Evolutionary conservation across 495 filamentous ascomycete species (phyloP).

Genomic region (Aspergillus avenaceus): DNA sequence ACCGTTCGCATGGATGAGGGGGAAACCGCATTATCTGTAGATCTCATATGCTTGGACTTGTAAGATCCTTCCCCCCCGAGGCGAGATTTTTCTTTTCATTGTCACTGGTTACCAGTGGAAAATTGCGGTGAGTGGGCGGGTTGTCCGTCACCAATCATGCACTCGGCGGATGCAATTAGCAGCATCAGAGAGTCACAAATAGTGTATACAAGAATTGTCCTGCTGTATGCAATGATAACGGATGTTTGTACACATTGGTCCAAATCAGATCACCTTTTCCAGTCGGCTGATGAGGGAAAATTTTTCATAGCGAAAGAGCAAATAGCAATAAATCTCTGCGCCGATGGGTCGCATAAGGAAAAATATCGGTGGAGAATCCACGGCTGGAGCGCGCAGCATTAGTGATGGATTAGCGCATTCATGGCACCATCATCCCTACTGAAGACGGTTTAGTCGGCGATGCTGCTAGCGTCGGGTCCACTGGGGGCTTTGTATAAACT

Average conservation of each 20-base stretch:
- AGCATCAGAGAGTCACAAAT: too few species aligned
- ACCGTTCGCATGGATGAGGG: neutral
- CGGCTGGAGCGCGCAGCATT: neutral
- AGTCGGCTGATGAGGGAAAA: neutral
- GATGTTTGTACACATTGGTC: neutral
- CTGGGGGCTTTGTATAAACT: too few species aligned
- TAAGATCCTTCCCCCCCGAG: too few species aligned
- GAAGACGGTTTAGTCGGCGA: neutral
- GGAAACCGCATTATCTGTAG: conserved; percentile 1
- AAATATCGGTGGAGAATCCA: neutral
- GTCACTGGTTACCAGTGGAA: conserved; percentile 41
- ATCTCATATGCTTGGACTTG: too few species aligned
- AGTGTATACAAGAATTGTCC: too few species aligned
- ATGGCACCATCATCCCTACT: neutral
- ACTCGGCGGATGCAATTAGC: neutral
- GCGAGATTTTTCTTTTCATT: neutral
- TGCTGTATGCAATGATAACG: neutral
- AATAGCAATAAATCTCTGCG: neutral
- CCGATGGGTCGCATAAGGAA: neutral
- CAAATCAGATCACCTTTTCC: neutral
- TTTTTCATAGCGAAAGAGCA: neutral
- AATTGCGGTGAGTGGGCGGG: conserved; percentile 18
- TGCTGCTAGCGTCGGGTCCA: too few species aligned
- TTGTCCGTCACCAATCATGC: conserved; percentile 11
- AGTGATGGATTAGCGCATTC: neutral